Conservation (phyloP, 257 asterid species). For the Mitragyna speciosa region DNA sequence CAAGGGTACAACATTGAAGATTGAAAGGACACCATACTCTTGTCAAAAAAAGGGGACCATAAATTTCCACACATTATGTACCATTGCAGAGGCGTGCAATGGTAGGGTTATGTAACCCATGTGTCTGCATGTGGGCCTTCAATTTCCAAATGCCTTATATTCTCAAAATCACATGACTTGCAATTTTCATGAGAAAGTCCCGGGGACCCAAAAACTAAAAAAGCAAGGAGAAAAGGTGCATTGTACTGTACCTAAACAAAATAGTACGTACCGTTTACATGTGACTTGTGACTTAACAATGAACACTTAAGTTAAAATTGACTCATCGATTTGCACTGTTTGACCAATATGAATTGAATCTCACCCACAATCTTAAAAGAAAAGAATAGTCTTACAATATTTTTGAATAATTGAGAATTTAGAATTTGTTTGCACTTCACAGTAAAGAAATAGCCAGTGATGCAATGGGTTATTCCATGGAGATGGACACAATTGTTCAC, state of each 20-base stretch:
- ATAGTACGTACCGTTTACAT: background rate
- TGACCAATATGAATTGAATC: slow-evolving; percentile 16
- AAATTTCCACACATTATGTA: too few species aligned
- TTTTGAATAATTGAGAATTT: background rate
- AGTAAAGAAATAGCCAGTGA: too few species aligned
- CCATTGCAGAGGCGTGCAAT: too few species aligned
- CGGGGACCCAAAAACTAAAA: background rate
- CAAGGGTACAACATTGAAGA: too few species aligned
- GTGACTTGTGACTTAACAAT: slow-evolving; percentile 1
- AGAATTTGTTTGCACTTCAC: too few species aligned
- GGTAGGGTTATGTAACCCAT: background rate
- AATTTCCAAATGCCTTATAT: slow-evolving; percentile 28
- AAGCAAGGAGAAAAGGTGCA: background rate
- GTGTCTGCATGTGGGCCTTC: slow-evolving; percentile 32
- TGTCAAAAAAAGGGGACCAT: too few species aligned
- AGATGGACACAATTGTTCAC: too few species aligned
- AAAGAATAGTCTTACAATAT: background rate
- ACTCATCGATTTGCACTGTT: slow-evolving; percentile 2
- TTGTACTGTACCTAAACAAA: background rate
- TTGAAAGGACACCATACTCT: too few species aligned
- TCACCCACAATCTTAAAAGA: background rate
- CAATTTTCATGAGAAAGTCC: background rate
- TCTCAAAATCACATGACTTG: slow-evolving; percentile 30
- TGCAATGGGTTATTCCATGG: too few species aligned
- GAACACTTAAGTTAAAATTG: slow-evolving; percentile 1